Evolutionary conservation across 169 alveolate genomes (phyloP), one percentile per base, ranked within the genome.

Genomic region (Cardiosporidium cionae): DNA sequence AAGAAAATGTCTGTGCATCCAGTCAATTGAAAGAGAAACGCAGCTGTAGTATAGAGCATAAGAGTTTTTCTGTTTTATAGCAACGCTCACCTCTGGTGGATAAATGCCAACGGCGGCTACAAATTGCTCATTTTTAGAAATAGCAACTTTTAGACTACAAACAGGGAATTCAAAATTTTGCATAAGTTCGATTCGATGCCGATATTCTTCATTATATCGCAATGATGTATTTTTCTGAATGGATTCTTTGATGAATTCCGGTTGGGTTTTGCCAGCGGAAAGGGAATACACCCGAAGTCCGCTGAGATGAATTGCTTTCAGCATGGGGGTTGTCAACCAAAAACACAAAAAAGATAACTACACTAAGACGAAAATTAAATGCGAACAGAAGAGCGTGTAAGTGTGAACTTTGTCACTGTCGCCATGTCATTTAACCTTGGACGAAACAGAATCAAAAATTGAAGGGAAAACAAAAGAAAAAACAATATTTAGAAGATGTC

Each of bases 1-100:
- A 44, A 23, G 25, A 44, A 23, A n/a, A 44, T 44, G 25, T n/a
- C 22, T 44, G 0, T n/a, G 22, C n/a, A 44, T 23, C 25, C n/a
- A n/a, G 29, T 7, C 68, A 7, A 9, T 7, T n/a, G 7, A 22
- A 0, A n/a, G 68, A 0, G 0, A 35, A 22, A 0, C n/a, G 7
- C 9, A 0, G 68, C 0, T 9, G n/a, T 7, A 27, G 28, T n/a
- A 62, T 27, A n/a, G 68, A 28, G 0, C 53, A 31, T 23, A 23
- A 6, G 52, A 1, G 33, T 31, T 0, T 9, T 6, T 27, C 6
- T 4, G 52, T 7, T 29, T 23, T n/a, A 63, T 96, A 68, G 83
- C 91, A 64, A 92, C 87, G 79, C 93, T 86, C 25, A 92, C 76
- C 72, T 90, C 87, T 22, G 98, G 97, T 5, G 97, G 95, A 78